phyloP scores from a whole-genome alignment of 495 filamentous ascomycete genomes.

The Aspergillus incahuasiensis region DNA sequence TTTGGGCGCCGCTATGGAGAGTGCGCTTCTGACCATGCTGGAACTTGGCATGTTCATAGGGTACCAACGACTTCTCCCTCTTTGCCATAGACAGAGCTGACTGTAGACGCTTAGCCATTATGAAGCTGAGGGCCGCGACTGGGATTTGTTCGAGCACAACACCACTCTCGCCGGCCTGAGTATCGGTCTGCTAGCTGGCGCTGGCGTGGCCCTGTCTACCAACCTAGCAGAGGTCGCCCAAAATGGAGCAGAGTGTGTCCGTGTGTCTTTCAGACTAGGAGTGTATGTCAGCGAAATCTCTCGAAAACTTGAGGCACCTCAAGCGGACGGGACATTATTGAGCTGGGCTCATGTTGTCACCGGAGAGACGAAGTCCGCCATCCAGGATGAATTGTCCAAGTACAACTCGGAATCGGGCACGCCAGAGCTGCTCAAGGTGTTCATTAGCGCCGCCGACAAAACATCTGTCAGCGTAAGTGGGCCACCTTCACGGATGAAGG shows the following conservation, averaged over 20 bases:
- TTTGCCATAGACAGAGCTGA: neutral
- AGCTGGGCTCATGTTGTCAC: constrained; percentile 43
- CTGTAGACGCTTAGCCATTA: constrained; percentile 8
- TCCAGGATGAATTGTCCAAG: constrained; percentile 33
- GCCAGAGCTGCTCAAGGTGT: constrained; percentile 26
- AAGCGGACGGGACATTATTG: constrained; percentile 11
- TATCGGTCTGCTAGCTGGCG: constrained; percentile 33
- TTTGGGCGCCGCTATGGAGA: constrained; percentile 16
- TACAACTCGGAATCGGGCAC: constrained; percentile 19
- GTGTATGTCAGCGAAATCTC: constrained; percentile 32
- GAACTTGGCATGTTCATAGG: constrained; percentile 8
- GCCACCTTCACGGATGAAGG: constrained; percentile 36
- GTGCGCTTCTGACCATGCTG: constrained; percentile 9
- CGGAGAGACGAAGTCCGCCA: constrained; percentile 22
- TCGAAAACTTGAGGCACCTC: constrained; percentile 26
- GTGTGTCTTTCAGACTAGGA: constrained; percentile 36
- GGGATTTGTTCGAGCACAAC: constrained; percentile 16
- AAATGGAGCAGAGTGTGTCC: constrained; percentile 4
- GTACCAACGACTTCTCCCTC: neutral
- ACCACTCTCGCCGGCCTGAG: constrained; percentile 34
- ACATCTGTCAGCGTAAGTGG: constrained; percentile 40
- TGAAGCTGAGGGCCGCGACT: constrained; percentile 21
- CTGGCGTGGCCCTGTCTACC: constrained; percentile 33
- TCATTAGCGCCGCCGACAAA: constrained; percentile 33
- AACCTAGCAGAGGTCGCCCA: constrained; percentile 20